These are phyloP conservation scores for Antarctomyces pellizariae DNA, from an alignment of 495 filamentous ascomycete genomes.

Conservation along the genomic window DNA sequence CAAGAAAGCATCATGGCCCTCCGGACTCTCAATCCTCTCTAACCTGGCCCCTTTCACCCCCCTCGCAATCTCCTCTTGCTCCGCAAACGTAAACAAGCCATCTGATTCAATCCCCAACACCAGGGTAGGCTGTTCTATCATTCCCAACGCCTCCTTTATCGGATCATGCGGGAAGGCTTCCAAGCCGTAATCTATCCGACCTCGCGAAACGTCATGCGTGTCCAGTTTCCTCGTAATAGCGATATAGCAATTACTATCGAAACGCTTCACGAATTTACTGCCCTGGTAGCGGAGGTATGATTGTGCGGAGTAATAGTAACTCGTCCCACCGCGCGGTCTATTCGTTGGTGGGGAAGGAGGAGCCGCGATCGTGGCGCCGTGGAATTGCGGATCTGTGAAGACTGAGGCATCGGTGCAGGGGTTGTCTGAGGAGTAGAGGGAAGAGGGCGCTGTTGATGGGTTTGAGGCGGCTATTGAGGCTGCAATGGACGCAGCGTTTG, in stretches of 20 bases:
- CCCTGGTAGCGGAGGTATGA: constrained; percentile 97
- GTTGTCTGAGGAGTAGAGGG: neutral
- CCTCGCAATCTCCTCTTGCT: constrained; percentile 76
- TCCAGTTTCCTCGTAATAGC: constrained; percentile 98
- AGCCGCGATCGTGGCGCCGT: constrained; percentile 27
- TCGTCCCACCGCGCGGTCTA: constrained; percentile 26
- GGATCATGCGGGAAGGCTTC: constrained; percentile 13
- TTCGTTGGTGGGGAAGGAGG: constrained; percentile 1
- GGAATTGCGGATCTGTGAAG: constrained; percentile 51
- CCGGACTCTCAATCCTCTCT: constrained; percentile 70
- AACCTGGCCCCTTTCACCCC: constrained; percentile 58
- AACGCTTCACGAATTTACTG: constrained; percentile 86
- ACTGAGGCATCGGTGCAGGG: constrained; percentile 1
- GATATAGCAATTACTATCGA: constrained; percentile 97
- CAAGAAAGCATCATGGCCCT: constrained; percentile 92
- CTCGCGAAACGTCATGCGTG: constrained; percentile 78
- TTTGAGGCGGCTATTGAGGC: constrained; percentile 7
- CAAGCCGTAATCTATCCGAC: constrained; percentile 24
- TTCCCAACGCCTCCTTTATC: constrained; percentile 47
- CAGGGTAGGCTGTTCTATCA: constrained; percentile 68
- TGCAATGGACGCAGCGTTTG: too few species aligned
- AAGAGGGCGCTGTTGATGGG: constrained; percentile 8
- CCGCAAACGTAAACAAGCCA: constrained; percentile 86
- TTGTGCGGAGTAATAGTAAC: constrained; percentile 90
- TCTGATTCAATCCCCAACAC: constrained; percentile 87